Evolutionary conservation across 228 moss, liverwort and hornwort genomes (phyloP).

Genomic region (Sphagnum fallax): DNA sequence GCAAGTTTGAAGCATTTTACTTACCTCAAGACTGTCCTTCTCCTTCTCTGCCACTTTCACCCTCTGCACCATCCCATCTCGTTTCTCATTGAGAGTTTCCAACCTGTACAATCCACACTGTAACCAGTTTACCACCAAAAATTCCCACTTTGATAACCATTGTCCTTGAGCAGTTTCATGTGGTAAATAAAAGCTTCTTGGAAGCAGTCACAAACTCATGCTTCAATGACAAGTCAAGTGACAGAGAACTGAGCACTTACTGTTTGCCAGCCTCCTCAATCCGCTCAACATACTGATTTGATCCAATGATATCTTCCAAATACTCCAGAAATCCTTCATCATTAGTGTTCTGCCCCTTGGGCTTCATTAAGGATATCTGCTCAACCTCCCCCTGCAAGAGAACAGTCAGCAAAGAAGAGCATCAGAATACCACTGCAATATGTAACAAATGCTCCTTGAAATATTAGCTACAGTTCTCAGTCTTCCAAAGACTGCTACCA

Average conservation of each 20-base stretch:
- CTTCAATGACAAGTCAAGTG: too few species aligned
- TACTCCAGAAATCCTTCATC: constrained; percentile 99
- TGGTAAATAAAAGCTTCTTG: too few species aligned
- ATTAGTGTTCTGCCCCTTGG: constrained; percentile 77
- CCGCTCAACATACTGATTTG: constrained; percentile 81
- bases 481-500: too few species aligned
- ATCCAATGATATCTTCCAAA: constrained; percentile 95
- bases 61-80: constrained; percentile 86
- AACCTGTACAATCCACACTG: constrained; percentile 34
- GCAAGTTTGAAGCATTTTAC: too few species aligned
- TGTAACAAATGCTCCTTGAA: too few species aligned
- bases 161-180: too few species aligned
- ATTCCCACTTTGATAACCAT: too few species aligned
- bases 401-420: background rate
- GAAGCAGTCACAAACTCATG: too few species aligned
- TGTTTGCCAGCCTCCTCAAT: constrained; percentile 75
- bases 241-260: constrained; percentile 28
- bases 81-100: constrained; percentile 77
- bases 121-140: too few species aligned
- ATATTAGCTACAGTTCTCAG: too few species aligned
- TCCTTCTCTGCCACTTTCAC: constrained; percentile 95
- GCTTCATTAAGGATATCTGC: constrained; percentile 98
- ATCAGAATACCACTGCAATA: too few species aligned
- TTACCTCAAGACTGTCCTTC: constrained; percentile 80
- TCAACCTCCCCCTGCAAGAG: constrained; percentile 86